phyloP scores from a whole-genome alignment of 306 rosid species.

The Vigna trinervia region DNA sequence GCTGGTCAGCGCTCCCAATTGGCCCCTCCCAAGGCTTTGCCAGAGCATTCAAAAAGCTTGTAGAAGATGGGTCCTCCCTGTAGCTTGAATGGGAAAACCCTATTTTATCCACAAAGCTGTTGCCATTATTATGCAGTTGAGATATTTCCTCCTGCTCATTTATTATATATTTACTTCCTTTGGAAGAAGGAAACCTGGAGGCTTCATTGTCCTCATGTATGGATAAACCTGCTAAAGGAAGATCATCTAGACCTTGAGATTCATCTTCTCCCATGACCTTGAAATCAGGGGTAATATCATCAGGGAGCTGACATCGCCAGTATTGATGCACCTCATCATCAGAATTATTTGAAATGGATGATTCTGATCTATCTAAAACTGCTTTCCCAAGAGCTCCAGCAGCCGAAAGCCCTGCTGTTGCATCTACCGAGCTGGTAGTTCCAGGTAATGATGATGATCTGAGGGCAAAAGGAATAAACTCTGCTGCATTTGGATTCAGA shows the following conservation, averaged over 20 bases:
- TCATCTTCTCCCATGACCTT: slow-evolving; percentile 87
- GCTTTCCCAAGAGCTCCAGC: slow-evolving; percentile 79
- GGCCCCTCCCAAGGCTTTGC: slow-evolving; percentile 86
- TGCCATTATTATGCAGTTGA: slow-evolving; percentile 55
- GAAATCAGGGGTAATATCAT: slow-evolving; percentile 96
- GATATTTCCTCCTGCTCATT: slow-evolving; percentile 66
- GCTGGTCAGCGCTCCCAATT: slow-evolving; percentile 57
- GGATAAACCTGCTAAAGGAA: slow-evolving; percentile 78
- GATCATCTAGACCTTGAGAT: slow-evolving; percentile 61
- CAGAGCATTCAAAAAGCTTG: slow-evolving; percentile 57
- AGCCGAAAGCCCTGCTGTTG: slow-evolving; percentile 49
- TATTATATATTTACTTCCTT: slow-evolving; percentile 63
- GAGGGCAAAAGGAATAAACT: slow-evolving; percentile 80
- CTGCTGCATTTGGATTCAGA: slow-evolving; percentile 97
- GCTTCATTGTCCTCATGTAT: slow-evolving; percentile 67
- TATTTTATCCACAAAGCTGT: slow-evolving; percentile 64
- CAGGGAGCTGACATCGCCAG: slow-evolving; percentile 98
- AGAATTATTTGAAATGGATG: slow-evolving; percentile 79
- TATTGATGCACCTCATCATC: slow-evolving; percentile 92
- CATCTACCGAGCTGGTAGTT: slow-evolving; percentile 65
- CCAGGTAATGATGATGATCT: slow-evolving; percentile 71
- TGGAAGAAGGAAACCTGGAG: slow-evolving; percentile 60
- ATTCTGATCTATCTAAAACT: slow-evolving; percentile 82
- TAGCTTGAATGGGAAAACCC: slow-evolving; percentile 66
- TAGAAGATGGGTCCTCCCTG: slow-evolving; percentile 70